Conservation (phyloP, 306 rosid species). For the Vicia villosa region DNA sequence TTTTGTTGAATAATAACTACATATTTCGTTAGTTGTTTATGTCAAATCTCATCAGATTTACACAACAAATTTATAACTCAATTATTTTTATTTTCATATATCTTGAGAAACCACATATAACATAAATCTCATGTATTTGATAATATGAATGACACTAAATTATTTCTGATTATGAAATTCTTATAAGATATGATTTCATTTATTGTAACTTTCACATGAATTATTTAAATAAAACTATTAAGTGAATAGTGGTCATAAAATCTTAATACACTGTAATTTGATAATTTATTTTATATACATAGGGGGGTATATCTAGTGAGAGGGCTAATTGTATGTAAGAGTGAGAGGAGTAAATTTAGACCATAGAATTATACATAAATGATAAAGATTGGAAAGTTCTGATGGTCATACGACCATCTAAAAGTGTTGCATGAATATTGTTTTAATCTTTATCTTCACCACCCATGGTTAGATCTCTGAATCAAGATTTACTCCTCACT, state of each 20-base stretch:
- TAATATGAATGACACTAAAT: neutral
- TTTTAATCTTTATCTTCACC: neutral
- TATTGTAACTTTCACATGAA: neutral
- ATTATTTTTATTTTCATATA: too few species aligned
- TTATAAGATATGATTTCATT: neutral
- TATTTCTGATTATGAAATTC: neutral
- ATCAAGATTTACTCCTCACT: neutral
- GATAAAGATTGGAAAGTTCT: neutral
- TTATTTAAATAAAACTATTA: neutral
- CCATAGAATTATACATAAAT: neutral
- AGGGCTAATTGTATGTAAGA: neutral
- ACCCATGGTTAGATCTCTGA: neutral
- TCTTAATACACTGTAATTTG: neutral
- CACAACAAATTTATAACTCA: too few species aligned
- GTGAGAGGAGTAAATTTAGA: neutral
- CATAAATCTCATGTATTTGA: neutral
- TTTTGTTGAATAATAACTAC: neutral
- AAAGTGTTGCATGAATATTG: neutral
- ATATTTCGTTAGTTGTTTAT: neutral
- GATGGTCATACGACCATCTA: neutral
- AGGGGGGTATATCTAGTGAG: neutral
- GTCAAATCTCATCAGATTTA: too few species aligned
- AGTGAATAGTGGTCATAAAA: too few species aligned
- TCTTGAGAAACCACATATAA: neutral
- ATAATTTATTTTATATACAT: neutral